Base-by-base conservation (phyloP, 805 yeast genomes). In the Komagataella mondaviorum region DNA sequence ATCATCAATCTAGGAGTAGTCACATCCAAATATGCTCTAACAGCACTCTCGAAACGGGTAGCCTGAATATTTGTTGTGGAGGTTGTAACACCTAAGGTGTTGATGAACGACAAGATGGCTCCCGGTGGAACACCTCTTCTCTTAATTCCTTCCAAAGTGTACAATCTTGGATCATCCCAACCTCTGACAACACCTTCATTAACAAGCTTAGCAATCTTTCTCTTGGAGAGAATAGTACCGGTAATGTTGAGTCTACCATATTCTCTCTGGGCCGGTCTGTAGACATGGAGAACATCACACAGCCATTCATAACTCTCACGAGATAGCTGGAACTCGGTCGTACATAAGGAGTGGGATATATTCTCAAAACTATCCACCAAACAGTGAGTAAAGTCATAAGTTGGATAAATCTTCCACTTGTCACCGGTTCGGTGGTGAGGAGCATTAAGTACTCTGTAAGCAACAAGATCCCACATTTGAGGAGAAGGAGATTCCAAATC, bases 41-140 rank as follows among this genome's bases (percentile, higher is more conserved):
- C 80, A 1, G 97, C 82, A 62, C 83, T 80, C 62, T 93, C 99
- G 63, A 93, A 89, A 65, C 99, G 77, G 7, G 80, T 78, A 17
- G 78, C 85, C 73, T 93, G 98, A 64, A 93, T 93, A 63, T 88
- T 88, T 46, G 96, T 83, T 47, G 90, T 85, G 48, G 91, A 76
- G 1, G 98, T 93, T 46, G 99, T 93, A 52, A 93, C 99, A 62
- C 99, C 99, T 59, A 93, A 77, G 48, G 96, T 91, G 66, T 90
- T 88, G 62, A 93, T 86, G 66, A 93, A 93, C 36, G 89, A 78
- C 64, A 93, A 75, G 65, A 93, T 88, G 24, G 98, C 97, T 47
- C 98, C 97, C 10, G 99, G 99, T 58, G 99, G 99, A 6, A 93
- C 83, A 72, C 99, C 99, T 65, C 99, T 87, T 66, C 99, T 85